These are phyloP conservation scores for Mimosa bimucronata DNA, from an alignment of 306 rosid species.

Conservation along the genomic window DNA sequence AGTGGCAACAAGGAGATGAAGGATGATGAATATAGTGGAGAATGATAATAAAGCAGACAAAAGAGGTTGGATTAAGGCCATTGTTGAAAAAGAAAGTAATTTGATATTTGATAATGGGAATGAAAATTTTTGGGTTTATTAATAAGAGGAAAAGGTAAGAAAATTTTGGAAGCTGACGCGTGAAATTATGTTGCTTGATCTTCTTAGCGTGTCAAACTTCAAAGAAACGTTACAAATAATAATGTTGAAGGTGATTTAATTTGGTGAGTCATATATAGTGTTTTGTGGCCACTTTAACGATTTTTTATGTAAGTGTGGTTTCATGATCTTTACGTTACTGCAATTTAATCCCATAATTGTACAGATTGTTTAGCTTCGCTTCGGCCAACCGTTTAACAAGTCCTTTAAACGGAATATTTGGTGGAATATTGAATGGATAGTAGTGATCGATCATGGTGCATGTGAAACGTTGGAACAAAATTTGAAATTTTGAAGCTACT, in stretches of 20 bases:
- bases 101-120: background rate
- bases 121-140: background rate
- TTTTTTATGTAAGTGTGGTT: background rate
- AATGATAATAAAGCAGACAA: background rate
- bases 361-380: background rate
- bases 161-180: background rate
- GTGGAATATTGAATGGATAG: background rate
- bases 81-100: background rate
- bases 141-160: background rate
- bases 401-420: background rate
- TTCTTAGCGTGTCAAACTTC: background rate
- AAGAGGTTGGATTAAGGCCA: constrained; percentile 8
- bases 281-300: background rate
- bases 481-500: background rate
- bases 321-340: background rate
- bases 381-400: background rate
- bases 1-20: constrained; percentile 9
- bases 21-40: constrained; percentile 7
- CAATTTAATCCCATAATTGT: background rate
- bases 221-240: constrained; percentile 5
- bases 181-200: background rate
- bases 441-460: background rate
- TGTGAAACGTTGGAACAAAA: background rate
- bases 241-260: background rate
- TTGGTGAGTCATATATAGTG: background rate